A percentile compares a stretch with the other conserved stretches of the same genome.
Evolutionary conservation across 2,329 filamentous ascomycete species (phyloP).

Genomic region (Fusarium duplospermum): DNA sequence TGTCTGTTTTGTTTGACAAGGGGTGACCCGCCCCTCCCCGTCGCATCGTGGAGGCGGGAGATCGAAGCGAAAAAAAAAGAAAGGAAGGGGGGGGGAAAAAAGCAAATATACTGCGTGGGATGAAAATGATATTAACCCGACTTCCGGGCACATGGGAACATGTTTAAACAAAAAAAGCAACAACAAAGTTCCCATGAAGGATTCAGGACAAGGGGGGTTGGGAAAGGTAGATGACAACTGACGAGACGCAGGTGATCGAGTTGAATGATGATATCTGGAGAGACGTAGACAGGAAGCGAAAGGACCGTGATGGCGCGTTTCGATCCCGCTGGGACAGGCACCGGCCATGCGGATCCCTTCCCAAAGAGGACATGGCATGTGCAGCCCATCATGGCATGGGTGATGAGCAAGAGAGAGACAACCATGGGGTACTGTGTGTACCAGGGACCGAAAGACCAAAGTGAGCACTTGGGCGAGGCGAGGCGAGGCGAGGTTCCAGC

Average conservation of each 20-base stretch:
- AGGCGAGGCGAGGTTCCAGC: not conserved
- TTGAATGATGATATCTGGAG: not conserved
- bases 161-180: not conserved
- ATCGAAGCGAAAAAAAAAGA: slow-evolving; percentile 40
- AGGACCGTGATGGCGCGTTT: not conserved
- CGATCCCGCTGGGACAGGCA: not conserved
- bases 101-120: slow-evolving; percentile 20
- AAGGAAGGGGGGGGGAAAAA: slow-evolving; percentile 32
- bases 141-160: slow-evolving; percentile 24
- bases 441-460: not conserved
- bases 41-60: slow-evolving; percentile 36
- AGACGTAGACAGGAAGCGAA: not conserved
- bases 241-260: not conserved
- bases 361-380: not conserved
- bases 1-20: slow-evolving; percentile 1
- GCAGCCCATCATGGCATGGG: not conserved
- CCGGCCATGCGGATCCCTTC: not conserved
- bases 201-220: not conserved
- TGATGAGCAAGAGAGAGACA: too few relatives aligned
- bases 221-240: not conserved
- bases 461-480: not conserved
- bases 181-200: not conserved
- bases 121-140: not conserved
- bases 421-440: not conserved
- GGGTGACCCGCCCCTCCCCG: slow-evolving; percentile 10